These are phyloP conservation scores for Floccularia luteovirens DNA, from an alignment of 768 basidiomycete genomes.

Conservation along the genomic window DNA sequence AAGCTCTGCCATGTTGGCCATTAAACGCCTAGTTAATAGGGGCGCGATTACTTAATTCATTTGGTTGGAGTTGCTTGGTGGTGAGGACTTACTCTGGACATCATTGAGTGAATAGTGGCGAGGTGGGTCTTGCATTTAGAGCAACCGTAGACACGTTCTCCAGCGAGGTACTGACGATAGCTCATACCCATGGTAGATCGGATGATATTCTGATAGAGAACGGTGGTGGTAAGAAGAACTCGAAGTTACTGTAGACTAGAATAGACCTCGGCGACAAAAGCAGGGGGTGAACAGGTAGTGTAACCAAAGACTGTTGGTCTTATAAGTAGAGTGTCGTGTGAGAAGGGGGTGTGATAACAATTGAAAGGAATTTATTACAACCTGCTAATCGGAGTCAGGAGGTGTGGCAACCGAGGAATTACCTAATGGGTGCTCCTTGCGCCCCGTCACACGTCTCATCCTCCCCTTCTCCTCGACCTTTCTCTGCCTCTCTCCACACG, in stretches of 20 bases:
- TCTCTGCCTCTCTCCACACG: slow-evolving; percentile 11
- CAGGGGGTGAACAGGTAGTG: too few species aligned
- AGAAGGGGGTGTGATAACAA: slow-evolving; percentile 15
- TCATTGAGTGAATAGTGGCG: slow-evolving; percentile 86
- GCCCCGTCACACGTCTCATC: slow-evolving; percentile 9
- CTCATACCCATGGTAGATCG: slow-evolving; percentile 73
- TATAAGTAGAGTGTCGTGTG: slow-evolving; percentile 13
- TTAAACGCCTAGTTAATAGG: slow-evolving; percentile 84
- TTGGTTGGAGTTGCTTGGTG: slow-evolving; percentile 6
- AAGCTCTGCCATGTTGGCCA: slow-evolving; percentile 93
- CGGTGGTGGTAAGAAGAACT: too few species aligned
- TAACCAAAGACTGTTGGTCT: slow-evolving; percentile 6
- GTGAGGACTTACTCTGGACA: slow-evolving; percentile 61
- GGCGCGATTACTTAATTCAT: slow-evolving; percentile 6
- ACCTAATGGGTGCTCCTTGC: slow-evolving; percentile 14
- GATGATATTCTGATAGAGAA: too few species aligned
- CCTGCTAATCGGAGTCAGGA: slow-evolving; percentile 15
- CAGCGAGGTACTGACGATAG: slow-evolving; percentile 80
- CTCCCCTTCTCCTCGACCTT: slow-evolving; percentile 8
- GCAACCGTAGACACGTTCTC: slow-evolving; percentile 85
- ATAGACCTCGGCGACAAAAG: too few species aligned
- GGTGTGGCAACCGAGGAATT: slow-evolving; percentile 15
- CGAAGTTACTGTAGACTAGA: too few species aligned
- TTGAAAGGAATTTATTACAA: slow-evolving; percentile 18
- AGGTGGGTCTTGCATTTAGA: slow-evolving; percentile 83